phyloP scores from a whole-genome alignment of 495 filamentous ascomycete species.

The Talaromyces nanjingensis region DNA sequence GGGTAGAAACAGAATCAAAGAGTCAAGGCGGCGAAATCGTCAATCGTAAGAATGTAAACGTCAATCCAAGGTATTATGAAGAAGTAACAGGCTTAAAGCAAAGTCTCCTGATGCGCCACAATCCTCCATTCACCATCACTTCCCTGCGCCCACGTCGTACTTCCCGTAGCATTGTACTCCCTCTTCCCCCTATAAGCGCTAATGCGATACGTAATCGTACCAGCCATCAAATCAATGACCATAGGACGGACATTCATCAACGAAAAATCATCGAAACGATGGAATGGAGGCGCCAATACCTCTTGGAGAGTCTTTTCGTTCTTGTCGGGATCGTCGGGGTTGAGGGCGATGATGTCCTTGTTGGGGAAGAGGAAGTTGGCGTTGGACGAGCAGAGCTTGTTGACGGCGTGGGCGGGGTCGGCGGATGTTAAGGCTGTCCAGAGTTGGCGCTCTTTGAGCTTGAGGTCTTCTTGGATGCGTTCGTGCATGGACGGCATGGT shows the following conservation, averaged over 20 bases:
- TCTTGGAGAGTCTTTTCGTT: constrained; percentile 12
- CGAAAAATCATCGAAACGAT: constrained; percentile 36
- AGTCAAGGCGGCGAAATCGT: background rate
- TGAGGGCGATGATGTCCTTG: constrained; percentile 26
- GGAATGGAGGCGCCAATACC: constrained; percentile 30
- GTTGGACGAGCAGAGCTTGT: constrained; percentile 29
- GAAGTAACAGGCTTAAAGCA: constrained; percentile 16
- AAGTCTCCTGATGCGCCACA: constrained; percentile 31
- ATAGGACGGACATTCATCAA: constrained; percentile 32
- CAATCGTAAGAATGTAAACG: background rate
- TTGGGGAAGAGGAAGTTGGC: constrained; percentile 35
- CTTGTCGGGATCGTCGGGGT: constrained; percentile 20
- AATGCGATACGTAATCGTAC: constrained; percentile 31
- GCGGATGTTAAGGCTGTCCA: constrained; percentile 41
- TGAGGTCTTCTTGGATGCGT: constrained; percentile 35
- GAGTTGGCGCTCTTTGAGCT: constrained; percentile 31
- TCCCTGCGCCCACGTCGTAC: constrained; percentile 38
- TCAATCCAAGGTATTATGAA: background rate
- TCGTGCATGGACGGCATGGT: constrained; percentile 37
- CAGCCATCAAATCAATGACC: constrained; percentile 41
- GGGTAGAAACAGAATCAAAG: background rate
- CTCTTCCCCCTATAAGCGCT: constrained; percentile 21
- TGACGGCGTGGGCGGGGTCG: constrained; percentile 31
- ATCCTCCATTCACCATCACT: constrained; percentile 40
- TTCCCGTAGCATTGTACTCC: constrained; percentile 26